Evolutionary conservation across 306 rosid genomes (phyloP).

Genomic region (Cicer judaicum): DNA sequence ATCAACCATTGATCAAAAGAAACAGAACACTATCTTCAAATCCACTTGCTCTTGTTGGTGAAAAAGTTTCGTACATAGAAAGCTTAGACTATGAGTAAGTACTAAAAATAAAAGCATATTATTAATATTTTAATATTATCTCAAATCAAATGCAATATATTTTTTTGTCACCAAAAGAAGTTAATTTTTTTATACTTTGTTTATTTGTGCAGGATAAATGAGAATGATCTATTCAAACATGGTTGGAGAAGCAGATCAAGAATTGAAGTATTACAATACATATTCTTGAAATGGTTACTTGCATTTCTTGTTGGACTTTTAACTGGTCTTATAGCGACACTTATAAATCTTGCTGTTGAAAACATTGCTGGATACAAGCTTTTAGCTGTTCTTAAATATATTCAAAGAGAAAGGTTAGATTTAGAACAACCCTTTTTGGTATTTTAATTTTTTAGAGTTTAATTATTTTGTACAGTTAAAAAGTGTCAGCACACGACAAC

Average conservation of each 20-base stretch:
- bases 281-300: slow-evolving; percentile 45
- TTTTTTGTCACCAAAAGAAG: neutral
- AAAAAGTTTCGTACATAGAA: slow-evolving; percentile 78
- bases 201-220: slow-evolving; percentile 37
- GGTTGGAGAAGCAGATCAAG: slow-evolving; percentile 49
- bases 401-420: slow-evolving; percentile 37
- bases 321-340: slow-evolving; percentile 46
- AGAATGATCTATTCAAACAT: slow-evolving; percentile 49
- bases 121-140: neutral
- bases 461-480: too few relatives aligned
- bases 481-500: too few relatives aligned
- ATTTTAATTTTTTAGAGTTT: neutral
- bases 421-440: neutral
- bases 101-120: neutral
- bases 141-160: too few relatives aligned
- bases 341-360: slow-evolving; percentile 47
- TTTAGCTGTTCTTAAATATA: slow-evolving; percentile 37
- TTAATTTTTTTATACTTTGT: neutral
- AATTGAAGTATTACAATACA: slow-evolving; percentile 45
- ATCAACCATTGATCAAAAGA: slow-evolving; percentile 64
- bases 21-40: slow-evolving; percentile 72
- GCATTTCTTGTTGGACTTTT: slow-evolving; percentile 47
- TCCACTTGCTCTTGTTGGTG: slow-evolving; percentile 82
- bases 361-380: slow-evolving; percentile 47
- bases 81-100: slow-evolving; percentile 88